phyloP scores from a whole-genome alignment of 768 basidiomycete genomes.

The Phlebiopsis flavidoalba region DNA sequence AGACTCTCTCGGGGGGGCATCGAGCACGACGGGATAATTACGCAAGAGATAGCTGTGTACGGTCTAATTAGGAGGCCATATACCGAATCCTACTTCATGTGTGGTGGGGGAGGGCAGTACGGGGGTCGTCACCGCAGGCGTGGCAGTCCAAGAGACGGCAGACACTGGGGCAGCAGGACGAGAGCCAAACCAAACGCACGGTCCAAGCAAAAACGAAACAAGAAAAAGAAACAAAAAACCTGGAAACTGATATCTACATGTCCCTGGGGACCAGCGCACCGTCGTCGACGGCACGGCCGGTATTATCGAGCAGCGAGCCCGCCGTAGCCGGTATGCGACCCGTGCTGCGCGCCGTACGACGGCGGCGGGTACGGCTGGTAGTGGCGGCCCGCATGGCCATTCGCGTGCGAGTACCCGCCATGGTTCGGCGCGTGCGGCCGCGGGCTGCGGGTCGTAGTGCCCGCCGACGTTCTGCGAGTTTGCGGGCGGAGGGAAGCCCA shows the following conservation, averaged over 20 bases:
- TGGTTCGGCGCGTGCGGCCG: not conserved
- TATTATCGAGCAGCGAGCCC: conserved; percentile 7
- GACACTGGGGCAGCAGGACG: not conserved
- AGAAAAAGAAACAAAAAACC: not conserved
- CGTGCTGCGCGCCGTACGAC: not conserved
- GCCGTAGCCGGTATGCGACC: conserved; percentile 2
- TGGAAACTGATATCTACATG: no score
- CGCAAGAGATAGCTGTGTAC: not conserved
- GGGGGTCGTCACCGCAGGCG: not conserved
- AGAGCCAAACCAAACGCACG: not conserved
- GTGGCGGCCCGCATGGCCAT: not conserved
- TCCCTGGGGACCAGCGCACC: not conserved
- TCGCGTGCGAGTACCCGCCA: not conserved
- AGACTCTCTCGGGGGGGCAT: not conserved
- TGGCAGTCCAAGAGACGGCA: not conserved
- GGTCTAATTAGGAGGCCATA: not conserved
- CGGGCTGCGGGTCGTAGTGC: no score
- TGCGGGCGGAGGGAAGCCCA: not conserved
- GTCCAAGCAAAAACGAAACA: not conserved
- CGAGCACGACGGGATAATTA: not conserved
- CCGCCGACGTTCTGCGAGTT: not conserved
- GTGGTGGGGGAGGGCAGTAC: no score
- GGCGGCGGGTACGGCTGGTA: conserved; percentile 12
- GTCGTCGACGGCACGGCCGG: not conserved
- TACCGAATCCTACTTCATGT: not conserved